These are phyloP conservation scores for Hevea brasiliensis DNA, from an alignment of 345 rosid genomes.

Conservation along the genomic window DNA sequence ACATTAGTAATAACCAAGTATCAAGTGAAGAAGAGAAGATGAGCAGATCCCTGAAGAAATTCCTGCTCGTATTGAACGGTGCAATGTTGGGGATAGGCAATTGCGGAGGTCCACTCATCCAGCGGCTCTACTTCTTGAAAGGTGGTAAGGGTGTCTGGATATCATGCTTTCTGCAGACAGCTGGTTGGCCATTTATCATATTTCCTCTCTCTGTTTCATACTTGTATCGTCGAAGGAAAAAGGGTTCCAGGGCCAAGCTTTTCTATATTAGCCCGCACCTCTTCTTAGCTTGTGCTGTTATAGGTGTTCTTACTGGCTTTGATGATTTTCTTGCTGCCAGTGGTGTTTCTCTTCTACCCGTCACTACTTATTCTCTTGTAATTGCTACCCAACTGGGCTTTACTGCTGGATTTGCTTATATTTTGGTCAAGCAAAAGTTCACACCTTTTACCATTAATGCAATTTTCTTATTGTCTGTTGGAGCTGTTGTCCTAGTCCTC, in stretches of 20 bases:
- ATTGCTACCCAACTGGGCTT: slow-evolving; percentile 28
- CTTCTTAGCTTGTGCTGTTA: slow-evolving; percentile 22
- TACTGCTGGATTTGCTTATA: slow-evolving; percentile 29
- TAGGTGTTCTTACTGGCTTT: slow-evolving; percentile 29
- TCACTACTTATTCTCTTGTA: slow-evolving; percentile 28
- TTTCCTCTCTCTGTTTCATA: slow-evolving; percentile 27
- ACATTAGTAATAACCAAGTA: slow-evolving; percentile 2
- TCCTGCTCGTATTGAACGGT: slow-evolving; percentile 23
- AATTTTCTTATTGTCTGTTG: slow-evolving; percentile 18
- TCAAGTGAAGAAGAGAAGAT: slow-evolving; percentile 18
- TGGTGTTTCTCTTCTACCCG: slow-evolving; percentile 26
- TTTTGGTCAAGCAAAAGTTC: slow-evolving; percentile 31
- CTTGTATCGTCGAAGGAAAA: slow-evolving; percentile 28
- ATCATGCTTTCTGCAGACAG: slow-evolving; percentile 31
- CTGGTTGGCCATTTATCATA: slow-evolving; percentile 33
- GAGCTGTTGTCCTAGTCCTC: slow-evolving; percentile 28
- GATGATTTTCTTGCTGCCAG: slow-evolving; percentile 29
- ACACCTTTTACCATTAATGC: slow-evolving; percentile 27
- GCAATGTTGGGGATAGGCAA: slow-evolving; percentile 22
- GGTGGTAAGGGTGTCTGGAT: slow-evolving; percentile 35
- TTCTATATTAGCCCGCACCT: slow-evolving; percentile 22
- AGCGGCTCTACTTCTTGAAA: slow-evolving; percentile 26
- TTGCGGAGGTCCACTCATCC: slow-evolving; percentile 32
- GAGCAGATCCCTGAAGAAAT: slow-evolving; percentile 22
- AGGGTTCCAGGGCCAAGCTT: slow-evolving; percentile 13